These are phyloP conservation scores for Geosmithia flava DNA, from an alignment of 2,329 filamentous ascomycete species.

Conservation along the genomic window DNA sequence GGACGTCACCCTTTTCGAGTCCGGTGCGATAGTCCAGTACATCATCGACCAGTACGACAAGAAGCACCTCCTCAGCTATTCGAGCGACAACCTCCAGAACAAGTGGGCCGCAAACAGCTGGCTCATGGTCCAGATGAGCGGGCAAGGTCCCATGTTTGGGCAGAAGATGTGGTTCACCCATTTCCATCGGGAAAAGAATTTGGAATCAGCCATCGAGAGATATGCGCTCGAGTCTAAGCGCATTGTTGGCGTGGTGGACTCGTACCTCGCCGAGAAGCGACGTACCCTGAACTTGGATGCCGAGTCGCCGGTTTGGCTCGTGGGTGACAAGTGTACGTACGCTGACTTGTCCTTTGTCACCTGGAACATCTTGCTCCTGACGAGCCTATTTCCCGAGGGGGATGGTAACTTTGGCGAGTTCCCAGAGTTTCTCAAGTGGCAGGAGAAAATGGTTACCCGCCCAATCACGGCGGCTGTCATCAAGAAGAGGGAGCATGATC, in stretches of 20 bases:
- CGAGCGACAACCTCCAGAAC: not conserved
- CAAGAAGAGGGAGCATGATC: not conserved
- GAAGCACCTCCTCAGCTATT: conserved; percentile 5
- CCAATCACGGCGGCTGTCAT: not conserved
- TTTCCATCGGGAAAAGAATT: not conserved
- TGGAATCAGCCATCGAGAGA: conserved; percentile 9
- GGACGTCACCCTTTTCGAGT: conserved; percentile 17
- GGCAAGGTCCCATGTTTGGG: conserved; percentile 32
- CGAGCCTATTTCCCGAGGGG: not conserved
- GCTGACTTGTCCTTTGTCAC: conserved; percentile 23
- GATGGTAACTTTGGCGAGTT: not conserved
- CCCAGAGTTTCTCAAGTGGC: not conserved
- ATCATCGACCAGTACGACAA: conserved; percentile 13
- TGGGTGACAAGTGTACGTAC: conserved; percentile 27
- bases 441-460: not conserved
- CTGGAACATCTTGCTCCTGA: not conserved
- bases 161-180: conserved; percentile 23
- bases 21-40: conserved; percentile 14
- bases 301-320: conserved; percentile 17
- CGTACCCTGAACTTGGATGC: not conserved
- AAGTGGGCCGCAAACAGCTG: conserved; percentile 8
- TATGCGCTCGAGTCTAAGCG: conserved; percentile 15
- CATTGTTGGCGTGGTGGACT: conserved; percentile 13
- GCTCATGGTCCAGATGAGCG: conserved; percentile 7
- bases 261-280: conserved; percentile 6